phyloP scores from a whole-genome alignment of 768 basidiomycete species.

The Naganishia vaughanmartiniae region DNA sequence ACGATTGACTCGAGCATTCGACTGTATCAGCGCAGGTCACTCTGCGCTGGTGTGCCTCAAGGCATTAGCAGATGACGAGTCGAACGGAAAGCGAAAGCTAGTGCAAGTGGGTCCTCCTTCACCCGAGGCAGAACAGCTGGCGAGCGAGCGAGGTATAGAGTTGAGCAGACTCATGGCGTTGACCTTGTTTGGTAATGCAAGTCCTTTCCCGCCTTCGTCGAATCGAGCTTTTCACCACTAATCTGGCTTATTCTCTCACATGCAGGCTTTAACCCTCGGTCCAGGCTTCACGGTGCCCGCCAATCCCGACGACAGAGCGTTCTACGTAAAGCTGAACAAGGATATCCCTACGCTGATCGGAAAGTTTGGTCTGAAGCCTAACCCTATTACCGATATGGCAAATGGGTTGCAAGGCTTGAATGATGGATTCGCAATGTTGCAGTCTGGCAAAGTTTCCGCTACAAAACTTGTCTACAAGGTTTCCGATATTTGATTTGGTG shows the following conservation, averaged over 20 bases:
- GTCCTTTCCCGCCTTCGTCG: constrained; percentile 5
- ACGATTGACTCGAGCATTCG: constrained; percentile 34
- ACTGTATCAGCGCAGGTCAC: constrained; percentile 37
- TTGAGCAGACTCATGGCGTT: constrained; percentile 37
- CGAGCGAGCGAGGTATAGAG: constrained; percentile 34
- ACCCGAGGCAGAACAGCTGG: constrained; percentile 31
- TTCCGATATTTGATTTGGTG: not conserved
- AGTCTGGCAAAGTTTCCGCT: constrained; percentile 31
- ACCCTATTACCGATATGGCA: constrained; percentile 38
- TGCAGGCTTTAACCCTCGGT: constrained; percentile 41
- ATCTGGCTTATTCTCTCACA: not conserved
- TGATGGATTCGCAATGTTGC: constrained; percentile 35
- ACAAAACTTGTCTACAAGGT: constrained; percentile 28
- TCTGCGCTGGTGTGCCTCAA: constrained; percentile 35
- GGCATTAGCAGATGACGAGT: constrained; percentile 31
- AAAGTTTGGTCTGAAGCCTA: constrained; percentile 38
- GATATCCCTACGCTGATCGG: constrained; percentile 32
- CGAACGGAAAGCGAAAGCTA: constrained; percentile 32
- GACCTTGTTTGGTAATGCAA: constrained; percentile 38
- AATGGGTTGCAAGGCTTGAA: constrained; percentile 47
- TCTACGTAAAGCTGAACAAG: constrained; percentile 31
- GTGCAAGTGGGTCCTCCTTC: constrained; percentile 32
- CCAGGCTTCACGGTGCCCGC: constrained; percentile 35
- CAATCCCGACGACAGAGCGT: constrained; percentile 34
- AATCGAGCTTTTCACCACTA: not conserved